These are phyloP conservation scores for Plenodomus lindquistii DNA, from an alignment of 2,329 filamentous ascomycete genomes.

Conservation along the genomic window DNA sequence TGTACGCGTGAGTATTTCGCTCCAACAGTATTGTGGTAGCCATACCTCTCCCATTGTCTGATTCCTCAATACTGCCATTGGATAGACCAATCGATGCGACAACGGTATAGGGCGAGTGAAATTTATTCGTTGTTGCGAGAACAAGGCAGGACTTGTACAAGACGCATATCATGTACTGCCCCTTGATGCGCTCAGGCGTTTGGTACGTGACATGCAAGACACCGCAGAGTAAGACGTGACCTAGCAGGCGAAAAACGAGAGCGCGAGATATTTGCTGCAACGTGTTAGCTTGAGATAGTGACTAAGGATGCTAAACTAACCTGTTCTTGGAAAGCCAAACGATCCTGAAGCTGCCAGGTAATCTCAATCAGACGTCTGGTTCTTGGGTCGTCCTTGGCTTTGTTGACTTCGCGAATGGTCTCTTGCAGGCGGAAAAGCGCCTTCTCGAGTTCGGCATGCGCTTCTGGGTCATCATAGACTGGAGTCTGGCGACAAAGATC, in stretches of 20 bases:
- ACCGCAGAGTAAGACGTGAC: constrained; percentile 80
- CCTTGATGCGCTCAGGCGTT: constrained; percentile 66
- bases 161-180: constrained; percentile 81
- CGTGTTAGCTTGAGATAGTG: constrained; percentile 3
- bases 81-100: constrained; percentile 73
- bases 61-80: constrained; percentile 68
- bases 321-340: constrained; percentile 73
- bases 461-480: constrained; percentile 79
- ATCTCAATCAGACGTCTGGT: constrained; percentile 74
- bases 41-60: constrained; percentile 72
- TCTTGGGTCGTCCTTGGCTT: constrained; percentile 75
- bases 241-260: constrained; percentile 72
- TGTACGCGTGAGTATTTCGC: constrained; percentile 44
- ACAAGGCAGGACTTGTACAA: constrained; percentile 82
- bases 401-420: constrained; percentile 78
- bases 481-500: constrained; percentile 84
- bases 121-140: constrained; percentile 68
- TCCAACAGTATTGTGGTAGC: constrained; percentile 26
- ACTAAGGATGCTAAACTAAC: constrained; percentile 50
- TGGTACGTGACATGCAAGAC: constrained; percentile 84
- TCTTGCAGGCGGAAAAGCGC: constrained; percentile 72
- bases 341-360: constrained; percentile 83
- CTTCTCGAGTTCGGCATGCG: constrained; percentile 78
- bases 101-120: constrained; percentile 71
- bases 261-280: constrained; percentile 34